Evolutionary conservation across 495 filamentous ascomycete genomes (phyloP).

Genomic region (Trichoderma orchidacearum): DNA sequence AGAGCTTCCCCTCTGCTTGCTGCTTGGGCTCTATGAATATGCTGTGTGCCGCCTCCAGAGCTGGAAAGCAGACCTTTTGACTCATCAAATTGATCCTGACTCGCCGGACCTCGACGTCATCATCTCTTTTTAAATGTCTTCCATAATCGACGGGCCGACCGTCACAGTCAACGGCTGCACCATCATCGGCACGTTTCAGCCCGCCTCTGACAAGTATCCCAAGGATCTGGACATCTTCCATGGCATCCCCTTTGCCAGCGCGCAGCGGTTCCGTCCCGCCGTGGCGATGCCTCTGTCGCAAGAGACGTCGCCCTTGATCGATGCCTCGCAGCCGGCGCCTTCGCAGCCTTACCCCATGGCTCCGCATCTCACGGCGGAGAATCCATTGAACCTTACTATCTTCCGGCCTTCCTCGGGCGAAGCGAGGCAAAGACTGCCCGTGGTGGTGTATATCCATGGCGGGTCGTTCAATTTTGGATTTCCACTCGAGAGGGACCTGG

Average conservation of each 20-base stretch:
- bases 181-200: neutral
- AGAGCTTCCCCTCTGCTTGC: too few species aligned
- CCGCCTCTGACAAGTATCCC: constrained; percentile 10
- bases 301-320: constrained; percentile 2
- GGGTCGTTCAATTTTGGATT: constrained; percentile 37
- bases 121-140: neutral
- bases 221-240: constrained; percentile 40
- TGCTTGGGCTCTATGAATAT: too few species aligned
- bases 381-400: constrained; percentile 39
- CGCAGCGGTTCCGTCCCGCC: constrained; percentile 42
- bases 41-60: too few species aligned
- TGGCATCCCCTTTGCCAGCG: constrained; percentile 48
- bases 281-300: constrained; percentile 17
- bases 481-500: constrained; percentile 30
- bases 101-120: neutral
- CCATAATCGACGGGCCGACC: neutral
- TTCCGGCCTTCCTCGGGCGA: constrained; percentile 16
- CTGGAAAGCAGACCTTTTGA: too few species aligned
- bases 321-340: constrained; percentile 26
- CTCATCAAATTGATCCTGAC: neutral
- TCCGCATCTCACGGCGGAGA: constrained; percentile 22
- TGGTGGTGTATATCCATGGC: constrained; percentile 45
- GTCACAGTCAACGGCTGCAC: constrained; percentile 1
- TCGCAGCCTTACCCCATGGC: constrained; percentile 3
- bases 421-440: constrained; percentile 32